Base-by-base conservation (phyloP, 2,329 filamentous ascomycete genomes). In the Graphilbum ipis-grandicollis region DNA sequence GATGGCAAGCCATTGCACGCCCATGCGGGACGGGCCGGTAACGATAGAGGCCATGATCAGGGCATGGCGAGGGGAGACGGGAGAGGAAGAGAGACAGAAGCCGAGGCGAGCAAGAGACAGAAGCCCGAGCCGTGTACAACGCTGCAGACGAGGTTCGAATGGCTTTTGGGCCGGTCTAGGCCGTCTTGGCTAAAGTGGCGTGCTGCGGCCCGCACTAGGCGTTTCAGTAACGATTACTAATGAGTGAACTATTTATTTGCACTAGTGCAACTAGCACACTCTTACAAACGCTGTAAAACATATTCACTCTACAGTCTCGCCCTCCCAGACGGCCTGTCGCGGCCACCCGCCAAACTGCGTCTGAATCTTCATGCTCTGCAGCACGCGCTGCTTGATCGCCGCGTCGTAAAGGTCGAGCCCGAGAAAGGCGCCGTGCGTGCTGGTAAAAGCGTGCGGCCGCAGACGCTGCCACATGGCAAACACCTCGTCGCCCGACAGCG, bases 351-450 rank as follows among this genome's bases (percentile, higher is more conserved):
- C 65, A 18, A 54, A 58, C 44, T 50, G 59, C 3, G 76, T 60
- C 49, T 84, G 79, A 17, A 83, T 79, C 59, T 82, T 71, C 66
- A 82, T 82, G 51, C 80, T 86, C 41, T 83, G 71, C 49, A 85
- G 48, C 19, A 88, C 65, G 43, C 78, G 66, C 40, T 52, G 50
- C 59, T 79, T 84, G 37, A 82, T 59, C 43, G 63, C 56, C 5
- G 48, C 46, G 42, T 60, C 61, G 40, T 64, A 57, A 3, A 84
- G 70, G 46, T 84, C 77, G 48, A 66, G 63, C 0, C 68, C 71
- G 3, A 62, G 47, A 43, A 86, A 83, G 0, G 70, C 71, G 0
- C 80, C 78, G 52, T 81, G 73, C 7, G 79, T 76, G 41, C 69
- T 68, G 12, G 56, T 57, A 45, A 84, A 86, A 1, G 73, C 61